These are phyloP conservation scores for Tarenaya hassleriana DNA, from an alignment of 345 rosid genomes.

Conservation along the genomic window DNA sequence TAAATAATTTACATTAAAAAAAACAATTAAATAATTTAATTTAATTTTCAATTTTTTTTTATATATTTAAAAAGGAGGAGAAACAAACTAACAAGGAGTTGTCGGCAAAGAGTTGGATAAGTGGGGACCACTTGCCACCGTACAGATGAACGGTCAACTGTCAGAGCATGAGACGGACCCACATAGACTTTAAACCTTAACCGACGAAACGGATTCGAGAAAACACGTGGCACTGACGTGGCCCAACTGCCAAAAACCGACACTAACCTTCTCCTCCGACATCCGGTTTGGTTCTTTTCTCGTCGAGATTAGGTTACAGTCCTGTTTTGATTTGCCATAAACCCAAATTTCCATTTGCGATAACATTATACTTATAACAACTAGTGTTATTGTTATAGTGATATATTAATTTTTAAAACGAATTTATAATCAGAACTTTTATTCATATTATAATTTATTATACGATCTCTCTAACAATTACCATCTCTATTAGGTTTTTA, in stretches of 20 bases:
- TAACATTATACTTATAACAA: too few relatives aligned
- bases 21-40: neutral
- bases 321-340: too few relatives aligned
- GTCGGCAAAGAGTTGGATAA: constrained; percentile 22
- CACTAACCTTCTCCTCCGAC: constrained; percentile 23
- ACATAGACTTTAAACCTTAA: neutral
- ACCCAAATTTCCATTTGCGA: too few relatives aligned
- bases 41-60: neutral
- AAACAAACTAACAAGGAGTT: neutral
- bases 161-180: constrained; percentile 18
- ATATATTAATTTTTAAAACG: too few relatives aligned
- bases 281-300: constrained; percentile 20
- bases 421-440: too few relatives aligned
- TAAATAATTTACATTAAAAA: too few relatives aligned
- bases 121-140: neutral
- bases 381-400: too few relatives aligned
- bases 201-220: too few relatives aligned
- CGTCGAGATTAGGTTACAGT: constrained; percentile 2
- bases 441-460: too few relatives aligned
- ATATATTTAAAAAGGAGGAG: neutral
- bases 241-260: constrained; percentile 30
- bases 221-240: constrained; percentile 19
- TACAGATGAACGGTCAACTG: constrained; percentile 21
- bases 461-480: too few relatives aligned
- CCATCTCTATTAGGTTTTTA: too few relatives aligned